Evolutionary conservation across 208 protist species (phyloP).

Genomic region (Lotmaria passim): DNA sequence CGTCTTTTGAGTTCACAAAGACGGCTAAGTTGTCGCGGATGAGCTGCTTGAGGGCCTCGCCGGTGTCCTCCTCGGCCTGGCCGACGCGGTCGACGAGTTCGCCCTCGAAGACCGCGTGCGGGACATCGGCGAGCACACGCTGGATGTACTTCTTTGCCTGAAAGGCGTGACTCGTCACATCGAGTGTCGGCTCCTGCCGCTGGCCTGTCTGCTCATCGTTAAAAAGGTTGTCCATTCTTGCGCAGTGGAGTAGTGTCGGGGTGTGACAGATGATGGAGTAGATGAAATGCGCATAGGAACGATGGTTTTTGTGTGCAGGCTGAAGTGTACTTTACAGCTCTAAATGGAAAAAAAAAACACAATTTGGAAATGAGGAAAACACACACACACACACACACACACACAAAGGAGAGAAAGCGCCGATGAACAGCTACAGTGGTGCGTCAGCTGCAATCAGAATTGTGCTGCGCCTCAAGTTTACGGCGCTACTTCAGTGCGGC

Average conservation of each 20-base stretch:
- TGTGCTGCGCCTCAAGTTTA: too few species aligned
- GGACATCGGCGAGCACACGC: constrained; percentile 39
- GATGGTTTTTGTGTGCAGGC: too few species aligned
- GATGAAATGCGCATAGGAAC: too few species aligned
- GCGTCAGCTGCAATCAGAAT: too few species aligned
- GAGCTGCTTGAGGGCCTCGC: constrained; percentile 76
- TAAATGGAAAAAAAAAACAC: too few species aligned
- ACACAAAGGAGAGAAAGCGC: too few species aligned
- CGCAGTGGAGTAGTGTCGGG: not conserved
- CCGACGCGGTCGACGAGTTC: constrained; percentile 44
- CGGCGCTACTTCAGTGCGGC: too few species aligned
- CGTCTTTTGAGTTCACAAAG: constrained; percentile 87
- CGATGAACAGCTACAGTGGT: too few species aligned
- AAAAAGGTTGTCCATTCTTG: constrained; percentile 40
- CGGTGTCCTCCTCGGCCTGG: constrained; percentile 47
- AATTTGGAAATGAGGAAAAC: too few species aligned
- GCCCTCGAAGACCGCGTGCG: constrained; percentile 60
- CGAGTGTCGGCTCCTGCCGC: constrained; percentile 41
- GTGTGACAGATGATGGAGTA: not conserved
- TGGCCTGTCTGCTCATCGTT: constrained; percentile 17
- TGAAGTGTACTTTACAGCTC: too few species aligned
- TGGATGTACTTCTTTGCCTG: constrained; percentile 75
- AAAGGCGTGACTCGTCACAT: constrained; percentile 79
- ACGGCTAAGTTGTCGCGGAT: constrained; percentile 81
- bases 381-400: too few species aligned